These are phyloP conservation scores for Peniophora sp. DNA, from an alignment of 1,284 basidiomycete species.

Conservation along the genomic window DNA sequence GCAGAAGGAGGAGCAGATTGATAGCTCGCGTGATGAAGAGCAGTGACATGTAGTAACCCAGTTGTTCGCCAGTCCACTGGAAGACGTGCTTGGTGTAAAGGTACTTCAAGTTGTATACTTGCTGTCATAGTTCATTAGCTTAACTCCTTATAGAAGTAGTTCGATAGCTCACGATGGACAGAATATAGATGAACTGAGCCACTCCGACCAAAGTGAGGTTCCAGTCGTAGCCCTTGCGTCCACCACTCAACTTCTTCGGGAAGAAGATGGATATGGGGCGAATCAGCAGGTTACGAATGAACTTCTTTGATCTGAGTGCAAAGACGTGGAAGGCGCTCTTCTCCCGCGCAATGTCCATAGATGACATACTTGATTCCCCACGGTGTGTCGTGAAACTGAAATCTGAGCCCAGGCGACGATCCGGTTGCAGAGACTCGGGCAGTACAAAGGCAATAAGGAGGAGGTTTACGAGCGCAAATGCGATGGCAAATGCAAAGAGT, in stretches of 20 bases:
- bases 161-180: conserved; percentile 34
- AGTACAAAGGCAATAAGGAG: conserved; percentile 33
- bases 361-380: background rate
- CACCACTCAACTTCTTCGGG: conserved; percentile 18
- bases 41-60: conserved; percentile 45
- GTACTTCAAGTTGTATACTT: conserved; percentile 43
- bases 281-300: conserved; percentile 19
- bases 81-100: conserved; percentile 46
- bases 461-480: conserved; percentile 15
- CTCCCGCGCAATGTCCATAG: background rate
- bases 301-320: background rate
- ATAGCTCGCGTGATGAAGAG: conserved; percentile 39
- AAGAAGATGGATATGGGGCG: conserved; percentile 40
- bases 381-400: background rate
- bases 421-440: conserved; percentile 32
- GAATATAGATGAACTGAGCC: conserved; percentile 36
- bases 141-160: too few species aligned
- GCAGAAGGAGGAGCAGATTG: conserved; percentile 39
- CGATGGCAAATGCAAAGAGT: conserved; percentile 10
- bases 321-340: conserved; percentile 2
- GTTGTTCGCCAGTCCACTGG: conserved; percentile 37
- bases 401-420: conserved; percentile 5
- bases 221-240: conserved; percentile 23
- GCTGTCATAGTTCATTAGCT: too few species aligned
- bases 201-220: conserved; percentile 38